Conservation (phyloP, 352 stramenopile genomes). For the Globisporangium rhizosaccharum region DNA sequence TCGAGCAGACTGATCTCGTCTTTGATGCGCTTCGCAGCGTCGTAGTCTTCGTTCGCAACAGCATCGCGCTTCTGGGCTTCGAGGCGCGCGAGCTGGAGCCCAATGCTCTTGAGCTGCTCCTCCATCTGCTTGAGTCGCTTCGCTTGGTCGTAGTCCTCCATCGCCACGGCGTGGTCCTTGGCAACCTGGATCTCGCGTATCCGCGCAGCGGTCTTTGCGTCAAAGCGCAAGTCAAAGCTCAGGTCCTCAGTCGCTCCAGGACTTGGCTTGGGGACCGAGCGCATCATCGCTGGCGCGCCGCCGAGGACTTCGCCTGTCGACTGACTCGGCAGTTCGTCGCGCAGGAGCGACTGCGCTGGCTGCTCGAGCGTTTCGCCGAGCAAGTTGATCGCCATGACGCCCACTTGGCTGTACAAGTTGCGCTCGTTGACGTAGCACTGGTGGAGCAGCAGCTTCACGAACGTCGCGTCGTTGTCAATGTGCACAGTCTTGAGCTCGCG, state of each 20-base stretch:
- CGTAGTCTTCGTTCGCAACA: conserved; percentile 90
- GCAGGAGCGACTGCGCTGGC: not conserved
- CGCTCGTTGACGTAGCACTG: conserved; percentile 85
- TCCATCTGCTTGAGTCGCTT: conserved; percentile 81
- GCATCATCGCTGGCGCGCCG: not conserved
- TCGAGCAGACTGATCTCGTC: conserved; percentile 78
- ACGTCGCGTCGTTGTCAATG: conserved; percentile 77
- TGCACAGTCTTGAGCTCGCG: conserved; percentile 92
- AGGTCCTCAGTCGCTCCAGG: conserved; percentile 32
- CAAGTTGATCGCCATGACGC: conserved; percentile 88
- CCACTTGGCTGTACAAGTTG: conserved; percentile 90
- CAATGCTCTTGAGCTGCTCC: conserved; percentile 88
- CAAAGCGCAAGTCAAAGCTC: conserved; percentile 86
- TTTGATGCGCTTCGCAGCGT: conserved; percentile 88
- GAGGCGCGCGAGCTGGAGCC: conserved; percentile 80
- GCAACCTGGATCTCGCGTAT: conserved; percentile 87
- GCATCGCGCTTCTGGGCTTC: conserved; percentile 86
- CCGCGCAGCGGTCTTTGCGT: conserved; percentile 80
- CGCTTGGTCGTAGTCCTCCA: conserved; percentile 90
- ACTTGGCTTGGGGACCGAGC: conserved; percentile 24
- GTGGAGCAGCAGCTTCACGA: conserved; percentile 88
- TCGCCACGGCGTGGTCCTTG: conserved; percentile 77
- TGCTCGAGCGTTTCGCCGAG: conserved; percentile 53
- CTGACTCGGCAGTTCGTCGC: conserved; percentile 43
- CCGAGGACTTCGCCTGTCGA: conserved; percentile 35